Evolutionary conservation across 305 asterid genomes (phyloP).

Genomic region (Solanum hybrid): DNA sequence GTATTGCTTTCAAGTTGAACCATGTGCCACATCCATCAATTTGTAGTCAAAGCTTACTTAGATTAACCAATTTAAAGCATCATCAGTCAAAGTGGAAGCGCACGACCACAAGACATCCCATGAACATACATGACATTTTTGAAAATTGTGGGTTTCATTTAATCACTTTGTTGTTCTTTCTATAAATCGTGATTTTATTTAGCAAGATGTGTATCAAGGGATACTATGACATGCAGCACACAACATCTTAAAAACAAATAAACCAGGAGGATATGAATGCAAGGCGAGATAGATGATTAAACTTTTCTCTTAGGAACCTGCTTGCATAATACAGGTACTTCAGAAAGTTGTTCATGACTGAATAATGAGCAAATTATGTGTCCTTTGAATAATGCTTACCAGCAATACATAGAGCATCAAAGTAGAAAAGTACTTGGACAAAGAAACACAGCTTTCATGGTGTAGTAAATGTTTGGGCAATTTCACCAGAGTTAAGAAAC

Average conservation of each 20-base stretch:
- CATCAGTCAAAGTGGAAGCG: not conserved
- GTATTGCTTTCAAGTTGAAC: not conserved
- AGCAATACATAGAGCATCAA: not conserved
- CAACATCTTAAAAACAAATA: not conserved
- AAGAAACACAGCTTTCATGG: slow-evolving; percentile 6
- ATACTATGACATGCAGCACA: not conserved
- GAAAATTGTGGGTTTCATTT: not conserved
- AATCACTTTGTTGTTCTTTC: not conserved
- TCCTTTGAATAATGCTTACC: not conserved
- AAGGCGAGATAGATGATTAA: not conserved
- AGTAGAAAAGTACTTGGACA: not conserved
- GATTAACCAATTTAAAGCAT: not conserved
- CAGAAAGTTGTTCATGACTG: not conserved
- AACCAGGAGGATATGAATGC: not conserved
- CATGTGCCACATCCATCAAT: not conserved
- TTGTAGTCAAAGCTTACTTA: not conserved
- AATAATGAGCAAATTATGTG: not conserved
- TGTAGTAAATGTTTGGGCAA: not conserved
- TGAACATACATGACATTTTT: not conserved
- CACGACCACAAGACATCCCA: not conserved
- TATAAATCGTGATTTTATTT: not conserved
- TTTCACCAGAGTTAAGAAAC: not conserved
- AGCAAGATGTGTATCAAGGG: not conserved
- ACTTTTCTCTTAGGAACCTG: not conserved
- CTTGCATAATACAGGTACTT: not conserved